Evolutionary conservation across 2,329 filamentous ascomycete species (phyloP), one percentile per base, ranked within the genome.

Genomic region (Pyrenochaeta sp.): DNA sequence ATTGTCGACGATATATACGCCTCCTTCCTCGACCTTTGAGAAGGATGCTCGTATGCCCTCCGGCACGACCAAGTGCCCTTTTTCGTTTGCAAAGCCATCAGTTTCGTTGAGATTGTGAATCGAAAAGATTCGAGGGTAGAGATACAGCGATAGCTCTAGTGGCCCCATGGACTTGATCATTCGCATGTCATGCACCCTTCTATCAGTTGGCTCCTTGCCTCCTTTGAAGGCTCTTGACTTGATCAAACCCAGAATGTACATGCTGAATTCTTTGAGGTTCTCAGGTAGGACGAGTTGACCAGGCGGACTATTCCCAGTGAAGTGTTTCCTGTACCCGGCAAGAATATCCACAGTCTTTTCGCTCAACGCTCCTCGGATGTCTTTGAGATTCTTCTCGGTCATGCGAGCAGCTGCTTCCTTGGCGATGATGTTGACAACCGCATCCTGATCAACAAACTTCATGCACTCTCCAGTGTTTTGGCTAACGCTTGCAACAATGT

Each of bases 361-460:
- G 1, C 89, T 92, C 21, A 99, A 77, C 43, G 83, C 85, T 47
- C 86, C 84, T 11, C 94, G 84, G 44, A 96, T 87, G 47, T 97
- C 93, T 63, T 96, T 96, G 41, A 96, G 79, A 5, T 83, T 77
- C 71, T 85, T 73, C 78, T 95, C 74, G 69, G 86, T 79, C 58
- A 96, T 86, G 69, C 90, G 91, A n/a, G 89, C 86, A 27, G 90
- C 89, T 26, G 92, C 90, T 71, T 99, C 93, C 76, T 97, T 97
- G 31, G 93, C 91, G 45, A 99, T 84, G 44, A 97, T 83, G 24
- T 84, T 83, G 45, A 93, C 83, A 17, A 99, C 90, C 6, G 94
- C 92, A 71, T 99, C 94, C 69, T 99, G 93, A 66, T 99, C 94
- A 27, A 97, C 87, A 67, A 91, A 94, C 64, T 92, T 94, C 84